Evolutionary conservation across 495 filamentous ascomycete species (phyloP).

Genomic region (Delitschia confertaspora): DNA sequence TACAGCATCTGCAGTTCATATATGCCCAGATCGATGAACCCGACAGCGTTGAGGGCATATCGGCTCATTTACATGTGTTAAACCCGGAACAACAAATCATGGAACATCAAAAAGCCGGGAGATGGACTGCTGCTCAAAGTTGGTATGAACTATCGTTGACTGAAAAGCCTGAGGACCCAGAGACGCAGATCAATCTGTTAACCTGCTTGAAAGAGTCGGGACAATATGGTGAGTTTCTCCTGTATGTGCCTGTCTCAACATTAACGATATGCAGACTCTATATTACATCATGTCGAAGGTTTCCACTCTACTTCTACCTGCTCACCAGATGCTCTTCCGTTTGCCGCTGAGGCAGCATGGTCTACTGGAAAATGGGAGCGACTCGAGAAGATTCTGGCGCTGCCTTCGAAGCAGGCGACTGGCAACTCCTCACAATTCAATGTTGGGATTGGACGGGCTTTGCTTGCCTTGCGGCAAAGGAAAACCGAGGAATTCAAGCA

Average conservation of each 20-base stretch:
- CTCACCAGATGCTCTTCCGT: slow-evolving; percentile 57
- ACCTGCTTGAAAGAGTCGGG: slow-evolving; percentile 87
- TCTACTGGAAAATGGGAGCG: slow-evolving; percentile 72
- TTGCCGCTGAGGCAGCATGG: slow-evolving; percentile 86
- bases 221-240: slow-evolving; percentile 61
- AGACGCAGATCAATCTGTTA: slow-evolving; percentile 73
- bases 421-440: slow-evolving; percentile 65
- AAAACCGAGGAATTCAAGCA: slow-evolving; percentile 47
- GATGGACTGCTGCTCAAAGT: slow-evolving; percentile 94
- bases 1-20: slow-evolving; percentile 77
- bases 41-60: slow-evolving; percentile 92
- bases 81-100: slow-evolving; percentile 86
- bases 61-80: slow-evolving; percentile 67
- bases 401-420: slow-evolving; percentile 35
- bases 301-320: slow-evolving; percentile 49
- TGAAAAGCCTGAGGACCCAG: slow-evolving; percentile 63
- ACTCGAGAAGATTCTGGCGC: slow-evolving; percentile 58
- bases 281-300: slow-evolving; percentile 74
- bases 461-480: slow-evolving; percentile 54
- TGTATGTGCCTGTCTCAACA: slow-evolving; percentile 4
- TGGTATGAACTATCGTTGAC: slow-evolving; percentile 90
- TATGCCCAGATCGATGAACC: slow-evolving; percentile 97
- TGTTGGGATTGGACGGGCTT: slow-evolving; percentile 62
- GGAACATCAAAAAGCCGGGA: slow-evolving; percentile 83
- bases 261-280: slow-evolving; percentile 50